Evolutionary conservation across 345 rosid species (phyloP), one percentile per base, ranked within the genome.

Genomic region (Rhizophora mangle): DNA sequence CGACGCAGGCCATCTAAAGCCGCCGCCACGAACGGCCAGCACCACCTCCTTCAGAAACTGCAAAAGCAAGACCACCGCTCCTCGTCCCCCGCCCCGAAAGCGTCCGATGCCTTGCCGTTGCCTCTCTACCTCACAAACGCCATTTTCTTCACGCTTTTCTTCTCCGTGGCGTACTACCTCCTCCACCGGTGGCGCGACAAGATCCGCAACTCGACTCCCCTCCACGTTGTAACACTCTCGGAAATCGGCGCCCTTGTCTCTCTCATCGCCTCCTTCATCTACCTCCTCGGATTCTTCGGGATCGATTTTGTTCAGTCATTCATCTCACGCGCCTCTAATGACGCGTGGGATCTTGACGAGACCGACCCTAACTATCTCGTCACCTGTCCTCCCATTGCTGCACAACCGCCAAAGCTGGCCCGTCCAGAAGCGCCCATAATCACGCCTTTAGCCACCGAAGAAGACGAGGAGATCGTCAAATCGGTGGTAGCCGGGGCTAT

Each of bases 181-280:
- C 95, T 92, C 77, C 92, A 82, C 74, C 84, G 98, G 3, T 92
- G 98, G 98, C 89, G 96, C 15, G 95, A 92, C 64, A 92, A 92
- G 95, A 92, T 88, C 89, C 96, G 96, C 53, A 82, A 66, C 77
- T 85, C 89, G 30, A 84, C 93, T 0, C 98, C 96, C 8, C 98
- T 92, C 61, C 98, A 92, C 63, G 86, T 88, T 67, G 88, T 92
- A 60, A 88, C 89, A 7, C 68, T 88, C 64, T 74, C 94, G 36
- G 98, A 92, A 64, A 86, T 90, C 64, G 85, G 79, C 49, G 96
- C 95, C 72, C 75, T 92, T 34, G 72, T 90, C 63, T 84, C 93
- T 37, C 85, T 92, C 51, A 76, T 86, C 75, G 96, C 95, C 16
- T 90, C 98, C 24, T 86, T 90, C 67, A 88, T 90, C 66, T 92